Conservation (phyloP, 805 yeast species). For the Metschnikowia dekortorum region DNA sequence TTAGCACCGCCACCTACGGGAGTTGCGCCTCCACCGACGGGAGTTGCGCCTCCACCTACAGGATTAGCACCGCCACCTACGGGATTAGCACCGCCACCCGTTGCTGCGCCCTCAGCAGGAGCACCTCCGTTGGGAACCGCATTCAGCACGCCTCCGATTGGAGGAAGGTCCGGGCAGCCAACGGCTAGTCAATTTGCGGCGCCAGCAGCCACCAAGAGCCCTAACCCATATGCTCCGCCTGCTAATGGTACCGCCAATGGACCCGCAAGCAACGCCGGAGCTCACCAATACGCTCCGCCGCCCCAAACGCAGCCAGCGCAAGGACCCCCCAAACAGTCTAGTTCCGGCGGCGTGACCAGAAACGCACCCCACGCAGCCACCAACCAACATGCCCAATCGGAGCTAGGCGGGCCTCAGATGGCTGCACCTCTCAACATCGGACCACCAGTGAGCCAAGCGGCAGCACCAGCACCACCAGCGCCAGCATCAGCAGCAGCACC, state of each 20-base stretch:
- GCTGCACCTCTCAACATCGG: slow-evolving; percentile 2
- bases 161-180: slow-evolving; percentile 1
- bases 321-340: slow-evolving; percentile 26
- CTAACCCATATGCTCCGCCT: slow-evolving; percentile 1
- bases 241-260: slow-evolving; percentile 6
- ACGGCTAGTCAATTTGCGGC: slow-evolving; percentile 4
- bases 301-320: neutral
- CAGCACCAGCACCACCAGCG: slow-evolving; percentile 13
- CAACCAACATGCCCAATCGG: neutral
- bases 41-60: neutral
- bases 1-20: neutral
- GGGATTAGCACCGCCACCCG: neutral
- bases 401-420: neutral
- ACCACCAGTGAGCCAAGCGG: neutral
- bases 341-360: slow-evolving; percentile 18
- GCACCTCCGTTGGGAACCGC: neutral
- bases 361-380: neutral
- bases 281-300: slow-evolving; percentile 34
- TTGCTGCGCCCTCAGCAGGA: neutral
- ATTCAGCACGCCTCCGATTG: neutral
- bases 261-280: slow-evolving; percentile 19
- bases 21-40: neutral
- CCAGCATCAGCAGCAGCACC: slow-evolving; percentile 7
- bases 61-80: neutral
- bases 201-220: neutral